phyloP scores from a whole-genome alignment of 306 rosid genomes.

The Phaseolus lunatus region DNA sequence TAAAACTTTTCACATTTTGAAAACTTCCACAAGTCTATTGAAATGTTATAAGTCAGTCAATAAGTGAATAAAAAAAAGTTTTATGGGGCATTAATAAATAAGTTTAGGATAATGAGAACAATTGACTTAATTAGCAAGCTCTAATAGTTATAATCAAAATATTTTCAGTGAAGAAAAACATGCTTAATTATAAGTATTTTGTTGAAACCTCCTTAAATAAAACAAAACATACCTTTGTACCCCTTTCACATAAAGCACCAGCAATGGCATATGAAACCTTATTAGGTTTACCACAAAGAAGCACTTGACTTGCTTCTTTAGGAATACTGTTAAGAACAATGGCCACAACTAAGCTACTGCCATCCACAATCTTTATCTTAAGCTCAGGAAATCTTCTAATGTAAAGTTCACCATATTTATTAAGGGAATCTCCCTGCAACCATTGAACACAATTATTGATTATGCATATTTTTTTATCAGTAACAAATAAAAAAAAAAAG shows the following conservation, averaged over 20 bases:
- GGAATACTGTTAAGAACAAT: slow-evolving; percentile 69
- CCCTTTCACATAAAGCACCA: slow-evolving; percentile 62
- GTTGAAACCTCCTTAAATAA: not conserved
- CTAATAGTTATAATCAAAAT: not conserved
- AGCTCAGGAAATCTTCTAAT: slow-evolving; percentile 59
- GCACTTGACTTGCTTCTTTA: slow-evolving; percentile 56
- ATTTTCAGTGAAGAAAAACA: not conserved
- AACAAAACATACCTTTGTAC: slow-evolving; percentile 58
- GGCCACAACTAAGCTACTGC: slow-evolving; percentile 73
- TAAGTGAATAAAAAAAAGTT: too few species aligned
- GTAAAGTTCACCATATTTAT: slow-evolving; percentile 68
- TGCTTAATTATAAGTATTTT: not conserved
- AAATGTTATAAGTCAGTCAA: too few species aligned
- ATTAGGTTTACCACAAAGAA: slow-evolving; percentile 63
- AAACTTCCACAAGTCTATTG: too few species aligned
- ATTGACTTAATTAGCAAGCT: not conserved
- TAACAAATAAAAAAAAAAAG: too few species aligned
- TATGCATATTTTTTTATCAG: too few species aligned
- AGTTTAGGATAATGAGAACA: too few species aligned
- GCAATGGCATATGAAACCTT: slow-evolving; percentile 70
- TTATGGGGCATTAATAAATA: too few species aligned
- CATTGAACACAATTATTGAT: not conserved
- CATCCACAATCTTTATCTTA: slow-evolving; percentile 77
- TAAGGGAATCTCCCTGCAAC: slow-evolving; percentile 66
- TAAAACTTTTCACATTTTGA: too few species aligned